A percentile compares a stretch with the other conserved stretches of the same genome.
Conservation (phyloP, 1,139 yeast genomes). For the Protomyces inundatus region DNA sequence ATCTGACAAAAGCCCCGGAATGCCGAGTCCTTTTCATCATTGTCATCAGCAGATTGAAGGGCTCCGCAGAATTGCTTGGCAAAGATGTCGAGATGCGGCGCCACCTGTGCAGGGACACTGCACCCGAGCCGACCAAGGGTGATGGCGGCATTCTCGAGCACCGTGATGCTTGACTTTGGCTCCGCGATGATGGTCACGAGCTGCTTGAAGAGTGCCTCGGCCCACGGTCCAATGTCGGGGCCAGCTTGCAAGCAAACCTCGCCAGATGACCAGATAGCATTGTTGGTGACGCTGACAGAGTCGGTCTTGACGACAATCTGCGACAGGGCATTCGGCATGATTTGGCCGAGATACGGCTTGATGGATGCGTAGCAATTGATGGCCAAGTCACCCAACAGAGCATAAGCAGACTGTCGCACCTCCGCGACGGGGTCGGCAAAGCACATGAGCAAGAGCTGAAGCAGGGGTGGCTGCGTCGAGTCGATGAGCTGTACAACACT, state of each 20-base stretch:
- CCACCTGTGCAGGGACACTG: constrained; percentile 54
- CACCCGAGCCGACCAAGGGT: constrained; percentile 86
- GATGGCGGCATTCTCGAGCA: constrained; percentile 84
- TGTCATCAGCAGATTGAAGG: constrained; percentile 61
- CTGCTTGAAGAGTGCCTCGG: constrained; percentile 55
- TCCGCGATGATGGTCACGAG: constrained; percentile 61
- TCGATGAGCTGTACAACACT: constrained; percentile 56
- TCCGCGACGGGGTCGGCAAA: constrained; percentile 73
- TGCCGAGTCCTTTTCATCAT: constrained; percentile 75
- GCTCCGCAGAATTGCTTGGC: constrained; percentile 62
- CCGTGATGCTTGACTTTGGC: constrained; percentile 47
- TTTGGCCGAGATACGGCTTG: constrained; percentile 52
- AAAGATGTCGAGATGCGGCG: constrained; percentile 55
- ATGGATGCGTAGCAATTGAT: constrained; percentile 58
- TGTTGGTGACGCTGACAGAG: constrained; percentile 66
- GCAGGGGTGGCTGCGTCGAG: constrained; percentile 44
- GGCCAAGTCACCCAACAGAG: constrained; percentile 81
- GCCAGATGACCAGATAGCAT: constrained; percentile 92
- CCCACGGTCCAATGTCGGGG: constrained; percentile 54
- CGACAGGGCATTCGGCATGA: constrained; percentile 56
- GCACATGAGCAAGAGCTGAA: constrained; percentile 63
- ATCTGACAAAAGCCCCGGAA: constrained; percentile 69
- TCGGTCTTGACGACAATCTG: constrained; percentile 55
- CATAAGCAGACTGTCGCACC: constrained; percentile 89
- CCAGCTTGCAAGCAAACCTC: constrained; percentile 65